Base-by-base conservation (phyloP, 306 rosid species). In the Delonix regia region DNA sequence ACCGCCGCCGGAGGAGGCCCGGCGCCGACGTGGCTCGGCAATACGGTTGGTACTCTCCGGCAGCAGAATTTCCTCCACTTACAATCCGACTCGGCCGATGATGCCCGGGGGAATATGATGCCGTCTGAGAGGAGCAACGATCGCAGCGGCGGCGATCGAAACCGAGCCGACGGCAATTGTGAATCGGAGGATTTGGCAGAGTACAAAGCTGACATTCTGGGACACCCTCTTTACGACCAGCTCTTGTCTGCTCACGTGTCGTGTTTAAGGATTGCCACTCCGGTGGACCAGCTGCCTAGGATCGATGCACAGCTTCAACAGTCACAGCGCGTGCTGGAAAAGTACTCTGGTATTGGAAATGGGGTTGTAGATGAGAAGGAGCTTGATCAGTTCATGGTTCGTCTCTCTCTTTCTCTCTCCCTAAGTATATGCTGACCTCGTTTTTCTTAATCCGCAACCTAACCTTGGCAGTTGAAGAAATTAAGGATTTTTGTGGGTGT, bases 161-260 rank as follows among this genome's bases (percentile, higher is more conserved):
- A 66, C 68, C 44, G 78, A 38, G 48, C 39, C 15, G 81, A 74
- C 1, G 68, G 81, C 6, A 70, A 79, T 75, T 75, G 21, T 14
- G 87, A 83, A 13, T 47, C 78, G 0, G 85, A 71, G 60, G 87
- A 80, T 68, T 80, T 83, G 5, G 78, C 83, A 30, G 87, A 84
- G 73, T 87, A 74, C 74, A 95, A 93, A 70, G 89, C 90, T 0
- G 96, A 88, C 38, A 88, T 95, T 33, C 64, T 89, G 57, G 85
- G 90, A n/a, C 99, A 95, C 49, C 97, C 98, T 0, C 91, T 95
- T 33, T 95, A 95, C 80, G 99, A 95, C 2, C 99, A 93, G 76
- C 78, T 95, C 13, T 78, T 95, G 1, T 85, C 98, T 4, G 96
- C 98, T 0, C 99, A 95, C 56, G 98, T 95, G 5, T 85, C 99